Conservation (phyloP, 805 yeast genomes). For the Lipomyces chichibuensis region DNA sequence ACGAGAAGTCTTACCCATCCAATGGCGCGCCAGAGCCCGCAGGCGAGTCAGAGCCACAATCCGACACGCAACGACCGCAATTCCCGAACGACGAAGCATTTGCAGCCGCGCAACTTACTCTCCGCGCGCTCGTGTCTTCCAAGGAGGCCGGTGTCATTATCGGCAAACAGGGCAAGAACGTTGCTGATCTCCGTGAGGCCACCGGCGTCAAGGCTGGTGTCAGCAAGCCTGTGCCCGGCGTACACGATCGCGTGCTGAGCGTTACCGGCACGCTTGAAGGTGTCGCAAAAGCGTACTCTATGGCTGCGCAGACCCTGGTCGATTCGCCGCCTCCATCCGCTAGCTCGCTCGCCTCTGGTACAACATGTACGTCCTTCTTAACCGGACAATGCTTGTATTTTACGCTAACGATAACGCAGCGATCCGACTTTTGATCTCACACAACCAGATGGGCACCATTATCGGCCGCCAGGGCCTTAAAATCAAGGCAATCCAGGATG, state of each 20-base stretch:
- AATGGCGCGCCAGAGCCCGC: conserved; percentile 10
- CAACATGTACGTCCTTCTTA: conserved; percentile 9
- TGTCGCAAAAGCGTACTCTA: conserved; percentile 66
- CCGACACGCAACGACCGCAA: conserved; percentile 4
- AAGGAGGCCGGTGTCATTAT: conserved; percentile 90
- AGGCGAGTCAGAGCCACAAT: conserved; percentile 3
- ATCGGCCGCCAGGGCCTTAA: conserved; percentile 83
- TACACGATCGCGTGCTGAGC: conserved; percentile 80
- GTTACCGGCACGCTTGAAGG: conserved; percentile 73
- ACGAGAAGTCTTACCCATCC: conserved; percentile 8
- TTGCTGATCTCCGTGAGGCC: conserved; percentile 71
- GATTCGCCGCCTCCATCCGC: conserved; percentile 60
- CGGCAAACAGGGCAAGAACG: conserved; percentile 80
- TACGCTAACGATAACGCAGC: conserved; percentile 52
- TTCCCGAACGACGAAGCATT: conserved; percentile 20
- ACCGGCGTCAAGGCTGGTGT: conserved; percentile 86
- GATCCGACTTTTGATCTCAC: conserved; percentile 74
- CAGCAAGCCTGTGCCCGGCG: conserved; percentile 75
- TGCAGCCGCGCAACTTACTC: conserved; percentile 36
- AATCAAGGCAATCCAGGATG: conserved; percentile 76
- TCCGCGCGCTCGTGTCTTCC: conserved; percentile 70
- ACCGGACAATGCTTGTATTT: background rate
- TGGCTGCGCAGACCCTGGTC: conserved; percentile 67
- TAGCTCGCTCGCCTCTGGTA: conserved; percentile 36
- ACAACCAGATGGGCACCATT: conserved; percentile 83